Conservation (phyloP, 2,329 filamentous ascomycete species). For the Lasiodiplodia sp. region DNA sequence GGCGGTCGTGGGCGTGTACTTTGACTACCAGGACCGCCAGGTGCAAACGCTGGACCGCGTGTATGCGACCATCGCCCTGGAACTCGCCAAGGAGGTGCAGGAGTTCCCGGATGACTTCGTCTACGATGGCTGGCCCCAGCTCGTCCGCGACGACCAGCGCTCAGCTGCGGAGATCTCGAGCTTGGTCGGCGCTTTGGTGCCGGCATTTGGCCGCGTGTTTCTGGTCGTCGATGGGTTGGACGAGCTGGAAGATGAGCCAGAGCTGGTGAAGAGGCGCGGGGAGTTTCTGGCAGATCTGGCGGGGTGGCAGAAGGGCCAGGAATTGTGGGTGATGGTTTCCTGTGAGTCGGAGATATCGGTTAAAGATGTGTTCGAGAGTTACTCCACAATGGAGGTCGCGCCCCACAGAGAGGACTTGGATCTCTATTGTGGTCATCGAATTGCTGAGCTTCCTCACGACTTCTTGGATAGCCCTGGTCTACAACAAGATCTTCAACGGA, state of each 20-base stretch:
- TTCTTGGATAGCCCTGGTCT: neutral
- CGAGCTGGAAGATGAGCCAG: neutral
- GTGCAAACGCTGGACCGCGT: neutral
- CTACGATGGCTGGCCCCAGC: neutral
- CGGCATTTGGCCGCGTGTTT: neutral
- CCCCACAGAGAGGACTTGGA: neutral
- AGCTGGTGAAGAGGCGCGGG: too few relatives aligned
- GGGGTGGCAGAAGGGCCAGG: neutral
- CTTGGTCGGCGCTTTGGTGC: neutral
- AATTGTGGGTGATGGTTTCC: neutral
- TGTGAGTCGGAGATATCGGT: neutral
- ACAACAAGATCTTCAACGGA: neutral
- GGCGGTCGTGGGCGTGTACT: neutral
- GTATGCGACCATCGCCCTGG: neutral
- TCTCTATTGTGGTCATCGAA: neutral
- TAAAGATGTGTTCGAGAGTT: too few relatives aligned
- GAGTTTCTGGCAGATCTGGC: neutral
- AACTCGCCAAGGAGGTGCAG: neutral
- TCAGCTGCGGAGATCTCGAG: neutral
- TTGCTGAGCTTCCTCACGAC: neutral
- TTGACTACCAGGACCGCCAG: neutral
- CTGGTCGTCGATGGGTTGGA: neutral
- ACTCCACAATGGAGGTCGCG: too few relatives aligned
- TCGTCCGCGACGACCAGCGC: neutral
- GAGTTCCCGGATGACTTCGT: neutral